Percentiles rank a stretch among this genome's conserved stretches.
These are phyloP conservation scores for Colletotrichum brevisporum DNA, from an alignment of 2,329 filamentous ascomycete genomes.

Conservation along the genomic window DNA sequence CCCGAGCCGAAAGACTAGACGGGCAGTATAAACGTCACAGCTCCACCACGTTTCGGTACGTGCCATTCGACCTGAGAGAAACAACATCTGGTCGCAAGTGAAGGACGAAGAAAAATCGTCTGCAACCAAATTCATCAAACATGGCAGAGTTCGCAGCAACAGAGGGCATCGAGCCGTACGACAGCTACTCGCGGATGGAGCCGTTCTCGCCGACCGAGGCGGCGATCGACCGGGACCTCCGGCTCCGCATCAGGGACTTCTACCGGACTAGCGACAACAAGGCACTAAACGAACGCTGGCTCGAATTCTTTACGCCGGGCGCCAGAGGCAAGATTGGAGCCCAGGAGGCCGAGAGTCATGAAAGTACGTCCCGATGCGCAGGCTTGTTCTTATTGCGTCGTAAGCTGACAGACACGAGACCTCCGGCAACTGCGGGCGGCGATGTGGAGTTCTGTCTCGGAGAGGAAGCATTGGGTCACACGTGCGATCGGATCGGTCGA, in stretches of 20 bases:
- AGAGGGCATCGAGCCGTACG: slow-evolving; percentile 34
- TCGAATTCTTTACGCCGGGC: slow-evolving; percentile 33
- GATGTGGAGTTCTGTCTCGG: slow-evolving; percentile 36
- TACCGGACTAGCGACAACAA: slow-evolving; percentile 38
- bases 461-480: slow-evolving; percentile 39
- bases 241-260: slow-evolving; percentile 40
- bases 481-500: slow-evolving; percentile 32
- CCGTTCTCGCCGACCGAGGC: slow-evolving; percentile 35
- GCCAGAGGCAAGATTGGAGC: slow-evolving; percentile 33
- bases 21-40: slow-evolving; percentile 25
- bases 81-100: background rate
- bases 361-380: slow-evolving; percentile 18
- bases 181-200: slow-evolving; percentile 37
- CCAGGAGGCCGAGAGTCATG: slow-evolving; percentile 24
- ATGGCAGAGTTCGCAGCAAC: slow-evolving; percentile 29
- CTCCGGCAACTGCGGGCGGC: slow-evolving; percentile 32
- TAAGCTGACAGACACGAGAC: slow-evolving; percentile 29
- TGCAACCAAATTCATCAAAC: background rate
- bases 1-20: slow-evolving; percentile 32
- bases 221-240: slow-evolving; percentile 39
- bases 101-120: background rate
- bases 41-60: slow-evolving; percentile 1
- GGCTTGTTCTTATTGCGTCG: background rate
- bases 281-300: slow-evolving; percentile 31
- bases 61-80: background rate